Conservation (phyloP, 176 grass and related monocot genomes). For the Raddia distichophylla region DNA sequence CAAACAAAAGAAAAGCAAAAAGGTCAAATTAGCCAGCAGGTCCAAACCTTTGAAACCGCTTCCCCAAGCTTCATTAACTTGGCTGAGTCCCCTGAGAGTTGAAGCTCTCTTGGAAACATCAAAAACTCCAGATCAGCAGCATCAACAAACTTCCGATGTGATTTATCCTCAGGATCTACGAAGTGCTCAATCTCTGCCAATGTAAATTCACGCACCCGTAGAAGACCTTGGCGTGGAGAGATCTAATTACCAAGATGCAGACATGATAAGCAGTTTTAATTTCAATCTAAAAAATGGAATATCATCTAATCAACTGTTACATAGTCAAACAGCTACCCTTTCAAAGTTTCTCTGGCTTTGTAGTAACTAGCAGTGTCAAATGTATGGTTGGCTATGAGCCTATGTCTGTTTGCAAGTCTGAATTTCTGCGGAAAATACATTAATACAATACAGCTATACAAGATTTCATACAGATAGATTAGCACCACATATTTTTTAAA, state of each 20-base stretch:
- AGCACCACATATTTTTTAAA: not conserved
- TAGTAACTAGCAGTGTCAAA: not conserved
- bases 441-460: not conserved
- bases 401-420: not conserved
- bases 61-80: slow-evolving; percentile 61
- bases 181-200: slow-evolving; percentile 90
- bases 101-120: slow-evolving; percentile 77
- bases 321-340: not conserved
- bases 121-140: slow-evolving; percentile 70
- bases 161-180: slow-evolving; percentile 83
- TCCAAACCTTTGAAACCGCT: slow-evolving; percentile 69
- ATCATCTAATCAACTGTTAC: not conserved
- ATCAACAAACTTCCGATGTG: slow-evolving; percentile 78
- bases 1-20: not conserved
- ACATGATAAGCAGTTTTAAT: slow-evolving; percentile 20
- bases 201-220: slow-evolving; percentile 86
- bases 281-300: not conserved
- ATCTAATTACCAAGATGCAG: slow-evolving; percentile 51
- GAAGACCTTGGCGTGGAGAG: slow-evolving; percentile 83
- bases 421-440: not conserved
- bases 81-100: slow-evolving; percentile 65
- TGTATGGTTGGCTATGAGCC: not conserved
- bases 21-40: not conserved
- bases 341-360: not conserved
- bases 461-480: not conserved